Base-by-base conservation (phyloP, 495 filamentous ascomycete genomes). In the Tuber aestivum region DNA sequence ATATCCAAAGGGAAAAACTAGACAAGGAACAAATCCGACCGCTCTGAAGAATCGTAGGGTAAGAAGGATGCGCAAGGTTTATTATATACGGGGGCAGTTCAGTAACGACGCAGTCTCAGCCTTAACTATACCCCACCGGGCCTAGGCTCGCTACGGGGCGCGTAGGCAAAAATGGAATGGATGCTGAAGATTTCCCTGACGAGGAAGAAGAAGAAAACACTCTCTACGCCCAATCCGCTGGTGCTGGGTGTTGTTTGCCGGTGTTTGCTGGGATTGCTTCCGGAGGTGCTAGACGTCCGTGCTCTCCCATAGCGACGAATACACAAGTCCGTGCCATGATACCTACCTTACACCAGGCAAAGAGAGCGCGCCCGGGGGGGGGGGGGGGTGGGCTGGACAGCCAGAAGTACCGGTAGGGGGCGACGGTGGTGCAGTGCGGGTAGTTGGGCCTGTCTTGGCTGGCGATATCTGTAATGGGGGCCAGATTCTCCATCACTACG, bases 81-180 rank as follows among this genome's bases (percentile, higher is more conserved):
- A 70, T 72, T 72, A 70, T 50, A 40, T 48, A 56, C 27, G 70
- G 41, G 68, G 72, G 71, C 44, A 77, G 73, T 71, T 71, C 72
- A 79, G 77, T 37, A 50, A 72, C 37, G 41, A 56, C 41, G 65
- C 74, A 79, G 77, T 70, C 68, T 79, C 72, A 73, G 72, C 72
- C 72, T 41, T 73, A 56, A 38, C 27, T 70, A 56, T 73, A 32
- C 72, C 42, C 38, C 61, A 65, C 61, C 27, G 56, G 56, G 56
- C 14, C 32, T 32, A 35, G 56, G 27, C 14, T 32, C 4, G 56
- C 5, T 65, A 27, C 56, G 14, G 35, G 56, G 27, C 35, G 56
- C 4, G 14, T 35, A 65, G 56, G 56, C 14, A 65, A 65, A 65
- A 65, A 32, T 65, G 12, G 27, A 35, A 35, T 65, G 56, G 56